Conservation (phyloP, 441 rosid genomes). For the Biscutella laevigata region DNA sequence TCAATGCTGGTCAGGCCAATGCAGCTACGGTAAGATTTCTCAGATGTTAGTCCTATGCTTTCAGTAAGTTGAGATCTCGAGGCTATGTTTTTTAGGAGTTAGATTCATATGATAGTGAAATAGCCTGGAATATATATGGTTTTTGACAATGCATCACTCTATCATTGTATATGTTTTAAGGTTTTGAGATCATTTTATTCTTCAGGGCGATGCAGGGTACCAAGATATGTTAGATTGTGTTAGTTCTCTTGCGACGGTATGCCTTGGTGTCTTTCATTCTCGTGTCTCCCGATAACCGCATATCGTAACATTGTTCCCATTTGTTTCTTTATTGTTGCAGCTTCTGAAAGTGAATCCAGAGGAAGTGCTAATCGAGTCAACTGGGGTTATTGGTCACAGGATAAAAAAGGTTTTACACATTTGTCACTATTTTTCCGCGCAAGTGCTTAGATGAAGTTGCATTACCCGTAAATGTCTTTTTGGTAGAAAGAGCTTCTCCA, state of each 20-base stretch:
- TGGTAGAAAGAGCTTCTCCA: slow-evolving; percentile 70
- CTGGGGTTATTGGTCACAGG: slow-evolving; percentile 89
- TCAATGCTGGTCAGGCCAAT: slow-evolving; percentile 98
- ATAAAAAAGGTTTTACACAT: slow-evolving; percentile 51
- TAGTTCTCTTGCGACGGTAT: slow-evolving; percentile 54
- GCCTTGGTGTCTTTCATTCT: slow-evolving; percentile 1
- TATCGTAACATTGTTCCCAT: background rate
- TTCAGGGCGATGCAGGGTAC: slow-evolving; percentile 92
- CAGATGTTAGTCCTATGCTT: slow-evolving; percentile 9
- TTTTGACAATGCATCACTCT: slow-evolving; percentile 5
- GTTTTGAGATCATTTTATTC: slow-evolving; percentile 1
- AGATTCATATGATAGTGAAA: background rate
- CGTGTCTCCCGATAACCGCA: background rate
- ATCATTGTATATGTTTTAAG: background rate
- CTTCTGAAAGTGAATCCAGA: slow-evolving; percentile 50
- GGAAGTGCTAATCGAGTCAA: slow-evolving; percentile 79
- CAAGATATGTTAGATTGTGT: slow-evolving; percentile 78
- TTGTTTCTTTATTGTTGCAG: slow-evolving; percentile 30
- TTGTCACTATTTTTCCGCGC: background rate
- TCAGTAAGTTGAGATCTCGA: background rate
- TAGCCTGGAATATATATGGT: background rate
- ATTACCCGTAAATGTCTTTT: background rate
- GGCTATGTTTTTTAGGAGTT: background rate
- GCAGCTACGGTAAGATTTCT: slow-evolving; percentile 80
- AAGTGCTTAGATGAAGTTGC: background rate